Percentiles rank a stretch among this genome's conserved stretches.
These are phyloP conservation scores for Begonia masoniana DNA, from an alignment of 306 rosid species.

Conservation along the genomic window DNA sequence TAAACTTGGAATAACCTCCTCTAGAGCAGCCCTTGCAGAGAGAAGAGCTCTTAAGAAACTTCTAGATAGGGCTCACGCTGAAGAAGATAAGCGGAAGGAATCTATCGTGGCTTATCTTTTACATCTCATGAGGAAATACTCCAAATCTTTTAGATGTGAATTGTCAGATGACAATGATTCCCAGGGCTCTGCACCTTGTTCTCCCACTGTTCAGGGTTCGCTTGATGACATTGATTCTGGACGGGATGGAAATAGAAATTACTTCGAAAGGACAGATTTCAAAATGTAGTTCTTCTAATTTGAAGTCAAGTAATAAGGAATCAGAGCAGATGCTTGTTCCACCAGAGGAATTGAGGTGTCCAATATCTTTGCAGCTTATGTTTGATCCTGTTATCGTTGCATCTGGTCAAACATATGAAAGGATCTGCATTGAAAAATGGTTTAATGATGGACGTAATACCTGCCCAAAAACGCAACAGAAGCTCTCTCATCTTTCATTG, in stretches of 20 bases:
- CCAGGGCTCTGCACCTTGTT: constrained; percentile 93
- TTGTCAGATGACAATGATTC: constrained; percentile 83
- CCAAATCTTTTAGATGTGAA: constrained; percentile 88
- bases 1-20: constrained; percentile 85
- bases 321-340: constrained; percentile 60
- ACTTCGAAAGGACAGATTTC: constrained; percentile 76
- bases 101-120: constrained; percentile 85
- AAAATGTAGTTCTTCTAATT: constrained; percentile 57
- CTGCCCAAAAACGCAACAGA: constrained; percentile 86
- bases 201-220: constrained; percentile 76
- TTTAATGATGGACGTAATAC: constrained; percentile 68
- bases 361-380: constrained; percentile 92
- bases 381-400: constrained; percentile 87
- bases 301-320: constrained; percentile 40
- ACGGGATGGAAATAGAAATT: constrained; percentile 37
- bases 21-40: constrained; percentile 89
- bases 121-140: constrained; percentile 93
- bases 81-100: constrained; percentile 96
- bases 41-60: constrained; percentile 92
- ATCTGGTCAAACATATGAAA: constrained; percentile 95
- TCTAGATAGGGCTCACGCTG: constrained; percentile 75
- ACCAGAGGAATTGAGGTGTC: constrained; percentile 97
- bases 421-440: constrained; percentile 94
- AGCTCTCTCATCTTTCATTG: constrained; percentile 66
- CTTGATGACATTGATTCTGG: constrained; percentile 29